These are phyloP conservation scores for Boletellus deceptivus DNA, from an alignment of 1,284 basidiomycete genomes.

Conservation along the genomic window DNA sequence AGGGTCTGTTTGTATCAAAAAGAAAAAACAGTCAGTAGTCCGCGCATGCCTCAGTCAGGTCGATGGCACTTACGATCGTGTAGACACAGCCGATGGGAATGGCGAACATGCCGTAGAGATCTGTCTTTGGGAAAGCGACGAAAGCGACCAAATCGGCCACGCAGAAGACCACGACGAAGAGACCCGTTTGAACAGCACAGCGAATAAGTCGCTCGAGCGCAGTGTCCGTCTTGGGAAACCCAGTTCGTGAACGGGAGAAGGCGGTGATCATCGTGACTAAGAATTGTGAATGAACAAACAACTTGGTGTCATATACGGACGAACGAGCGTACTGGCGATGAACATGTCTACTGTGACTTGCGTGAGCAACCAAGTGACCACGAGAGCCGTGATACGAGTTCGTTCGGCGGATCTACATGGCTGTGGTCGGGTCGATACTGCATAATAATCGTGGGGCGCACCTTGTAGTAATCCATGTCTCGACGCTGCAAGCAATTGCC, in stretches of 20 bases:
- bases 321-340: constrained; percentile 37
- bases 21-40: background rate
- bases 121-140: constrained; percentile 23
- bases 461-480: constrained; percentile 38
- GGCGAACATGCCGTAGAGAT: constrained; percentile 32
- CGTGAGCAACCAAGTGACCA: constrained; percentile 40
- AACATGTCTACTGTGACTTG: constrained; percentile 40
- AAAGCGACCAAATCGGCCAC: constrained; percentile 44
- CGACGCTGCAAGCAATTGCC: constrained; percentile 37
- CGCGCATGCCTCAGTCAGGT: background rate
- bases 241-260: constrained; percentile 42
- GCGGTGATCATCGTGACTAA: constrained; percentile 34
- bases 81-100: constrained; percentile 34
- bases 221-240: constrained; percentile 43
- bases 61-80: constrained; percentile 25
- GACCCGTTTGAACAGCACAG: constrained; percentile 45
- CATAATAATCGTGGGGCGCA: constrained; percentile 22
- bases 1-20: constrained; percentile 11
- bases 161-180: constrained; percentile 46
- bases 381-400: constrained; percentile 25
- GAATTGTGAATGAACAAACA: background rate
- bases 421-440: background rate
- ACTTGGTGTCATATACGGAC: no score
- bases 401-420: constrained; percentile 28
- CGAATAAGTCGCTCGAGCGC: constrained; percentile 46